Evolutionary conservation across 805 yeast genomes (phyloP), one percentile per base, ranked within the genome.

Genomic region (Candida morakotiae): DNA sequence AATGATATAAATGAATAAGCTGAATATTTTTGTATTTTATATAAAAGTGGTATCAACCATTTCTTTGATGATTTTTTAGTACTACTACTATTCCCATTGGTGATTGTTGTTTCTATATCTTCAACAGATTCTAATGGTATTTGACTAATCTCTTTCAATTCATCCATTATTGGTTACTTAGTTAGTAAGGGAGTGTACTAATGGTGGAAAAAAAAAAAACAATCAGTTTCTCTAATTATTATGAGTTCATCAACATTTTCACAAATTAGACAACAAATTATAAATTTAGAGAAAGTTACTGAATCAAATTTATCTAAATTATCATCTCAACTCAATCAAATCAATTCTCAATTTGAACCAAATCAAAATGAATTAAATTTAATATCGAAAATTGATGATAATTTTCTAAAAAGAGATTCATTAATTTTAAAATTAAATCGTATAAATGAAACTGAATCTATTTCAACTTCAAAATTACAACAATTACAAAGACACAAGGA

Each of bases 401-500:
- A 59, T 5, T 47, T 66, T 9, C 51, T 46, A 21, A 53, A 55
- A 37, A 58, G 89, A 36, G 80, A 77, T 24, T 81, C 72, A 4
- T 53, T 73, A 3, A 58, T 86, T 6, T 68, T 63, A 23, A 64
- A 70, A 23, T 55, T 84, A 45, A 64, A 70, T 34, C 64, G 81
- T 23, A 67, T 79, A 9, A 62, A 77, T 14, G 86, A 84, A 32
- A 62, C 74, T 1, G 80, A 72, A 39, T 16, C 37, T 4, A 71
- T 83, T 6, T 73, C 89, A 4, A 75, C 93, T 0, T 76, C 93
- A 0, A 84, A 84, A 56, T 58, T 80, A 29, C 91, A 84, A 51
- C 98, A 89, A 56, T 62, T 88, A 32, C 78, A 82, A 41, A 77
- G 97, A 43, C 96, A 87, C 56, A 77, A 75, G 48, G 96, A 87